These are phyloP conservation scores for Paecilomyces formosus DNA, from an alignment of 2,329 filamentous ascomycete genomes.

Conservation along the genomic window DNA sequence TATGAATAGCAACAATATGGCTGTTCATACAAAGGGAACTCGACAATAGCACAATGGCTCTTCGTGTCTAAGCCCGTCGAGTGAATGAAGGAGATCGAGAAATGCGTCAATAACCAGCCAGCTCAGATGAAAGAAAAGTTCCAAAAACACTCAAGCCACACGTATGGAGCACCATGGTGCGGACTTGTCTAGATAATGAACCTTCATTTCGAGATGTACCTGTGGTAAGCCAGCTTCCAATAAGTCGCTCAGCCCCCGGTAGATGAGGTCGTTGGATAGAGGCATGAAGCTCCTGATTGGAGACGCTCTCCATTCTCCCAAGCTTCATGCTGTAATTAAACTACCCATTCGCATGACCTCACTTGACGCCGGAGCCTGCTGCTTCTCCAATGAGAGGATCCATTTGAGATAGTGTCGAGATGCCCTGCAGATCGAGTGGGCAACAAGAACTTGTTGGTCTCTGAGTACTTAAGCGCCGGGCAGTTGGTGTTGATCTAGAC, in stretches of 20 bases:
- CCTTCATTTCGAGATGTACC: neutral
- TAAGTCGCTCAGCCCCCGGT: neutral
- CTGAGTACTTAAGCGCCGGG: neutral
- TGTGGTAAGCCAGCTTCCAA: neutral
- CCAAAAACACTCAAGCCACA: neutral
- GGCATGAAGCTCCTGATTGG: conserved; percentile 3
- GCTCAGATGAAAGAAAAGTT: neutral
- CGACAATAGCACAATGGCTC: neutral
- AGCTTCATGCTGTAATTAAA: neutral
- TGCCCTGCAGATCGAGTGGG: neutral
- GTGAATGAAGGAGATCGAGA: neutral
- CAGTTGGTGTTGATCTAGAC: neutral
- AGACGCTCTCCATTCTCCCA: neutral
- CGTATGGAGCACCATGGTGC: neutral
- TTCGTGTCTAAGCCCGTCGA: neutral
- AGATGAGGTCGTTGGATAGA: neutral
- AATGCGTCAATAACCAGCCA: neutral
- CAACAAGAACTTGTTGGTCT: neutral
- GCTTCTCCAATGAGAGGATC: neutral
- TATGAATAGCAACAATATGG: neutral
- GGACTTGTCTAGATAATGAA: neutral
- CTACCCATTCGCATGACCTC: neutral
- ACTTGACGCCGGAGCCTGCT: neutral
- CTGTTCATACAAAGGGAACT: neutral
- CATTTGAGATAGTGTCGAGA: neutral